phyloP scores from a whole-genome alignment of 2,329 filamentous ascomycete genomes.

The Chaetomium olivaceum region DNA sequence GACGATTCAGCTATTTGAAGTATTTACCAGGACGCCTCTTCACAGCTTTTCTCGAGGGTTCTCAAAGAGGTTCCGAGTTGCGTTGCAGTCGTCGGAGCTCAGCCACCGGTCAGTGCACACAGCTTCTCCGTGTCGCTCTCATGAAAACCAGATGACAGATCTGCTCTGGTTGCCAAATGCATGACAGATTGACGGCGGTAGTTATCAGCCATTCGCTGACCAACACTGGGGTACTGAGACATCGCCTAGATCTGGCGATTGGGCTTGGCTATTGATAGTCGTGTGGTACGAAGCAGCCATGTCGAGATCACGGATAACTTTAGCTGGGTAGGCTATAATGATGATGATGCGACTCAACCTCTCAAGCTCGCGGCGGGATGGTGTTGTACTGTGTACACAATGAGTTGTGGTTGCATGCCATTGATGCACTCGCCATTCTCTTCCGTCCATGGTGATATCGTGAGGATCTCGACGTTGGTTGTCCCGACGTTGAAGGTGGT shows the following conservation, averaged over 20 bases:
- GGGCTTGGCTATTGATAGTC: not conserved
- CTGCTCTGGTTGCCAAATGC: not conserved
- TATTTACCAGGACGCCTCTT: not conserved
- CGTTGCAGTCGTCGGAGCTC: not conserved
- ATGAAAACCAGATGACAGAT: not conserved
- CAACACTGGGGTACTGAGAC: not conserved
- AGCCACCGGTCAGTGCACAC: slow-evolving; percentile 1
- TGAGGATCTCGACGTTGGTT: not conserved
- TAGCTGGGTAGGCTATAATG: not conserved
- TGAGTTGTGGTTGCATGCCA: not conserved
- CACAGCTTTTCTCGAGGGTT: too few species aligned
- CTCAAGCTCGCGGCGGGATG: not conserved
- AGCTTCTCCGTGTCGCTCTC: not conserved
- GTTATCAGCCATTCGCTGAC: not conserved
- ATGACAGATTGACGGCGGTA: not conserved
- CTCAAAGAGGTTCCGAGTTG: not conserved
- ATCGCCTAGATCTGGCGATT: not conserved
- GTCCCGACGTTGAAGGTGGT: not conserved
- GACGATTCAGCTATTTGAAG: not conserved
- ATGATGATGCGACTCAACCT: not conserved
- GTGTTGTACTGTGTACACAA: not conserved
- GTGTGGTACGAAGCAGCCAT: not conserved
- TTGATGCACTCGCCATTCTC: not conserved
- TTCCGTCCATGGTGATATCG: not conserved
- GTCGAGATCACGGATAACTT: not conserved